Base-by-base conservation (phyloP, 2,329 filamentous ascomycete species). In the Drechslerella dactyloides region DNA sequence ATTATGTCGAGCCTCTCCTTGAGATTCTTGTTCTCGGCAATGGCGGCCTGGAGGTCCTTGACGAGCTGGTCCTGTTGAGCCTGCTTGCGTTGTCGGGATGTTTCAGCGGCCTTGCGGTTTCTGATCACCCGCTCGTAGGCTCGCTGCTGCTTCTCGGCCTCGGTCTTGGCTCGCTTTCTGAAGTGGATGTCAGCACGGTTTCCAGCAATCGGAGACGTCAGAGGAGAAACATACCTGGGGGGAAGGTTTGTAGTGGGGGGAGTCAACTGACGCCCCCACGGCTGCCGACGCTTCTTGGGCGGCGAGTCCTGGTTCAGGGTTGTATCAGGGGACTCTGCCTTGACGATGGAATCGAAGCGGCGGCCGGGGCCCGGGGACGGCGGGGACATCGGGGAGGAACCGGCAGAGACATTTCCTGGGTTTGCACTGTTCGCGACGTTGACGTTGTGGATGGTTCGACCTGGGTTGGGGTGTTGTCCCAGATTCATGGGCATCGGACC, bases 101-200 rank as follows among this genome's bases (percentile, higher is more conserved):
- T 97, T 84, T 97, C 93, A 44, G 93, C 93, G 48, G 93, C 94
- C 64, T 93, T 90, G 75, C 93, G 90, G 79, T 97, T 97, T 46
- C 93, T 89, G 76, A 97, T 91, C 75, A 97, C 94, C 72, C 93
- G 90, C 83, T 97, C 93, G 58, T 97, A 96, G 73, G 93, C 90
- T 50, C 93, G 89, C 81, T 97, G 93, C 82, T 97, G 93, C 82
- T 97, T 97, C 81, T 97, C 93, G 78, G 96, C 93, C 77, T 96
- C 93, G 1, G 93, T 97, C 85, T 97, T 97, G 77, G 93, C 93
- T 74, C 93, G 91, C 86, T 97, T 97, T 75, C 90, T 91, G 73
- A 0, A 64, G 13, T 65, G 4, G 69, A 74, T 78, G 76, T 79
- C 76, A 60, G 46, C 56, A 27, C 35, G 53, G 21, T 37, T 51